phyloP scores from a whole-genome alignment of 805 yeast genomes.

The Kuraishia floccosa region DNA sequence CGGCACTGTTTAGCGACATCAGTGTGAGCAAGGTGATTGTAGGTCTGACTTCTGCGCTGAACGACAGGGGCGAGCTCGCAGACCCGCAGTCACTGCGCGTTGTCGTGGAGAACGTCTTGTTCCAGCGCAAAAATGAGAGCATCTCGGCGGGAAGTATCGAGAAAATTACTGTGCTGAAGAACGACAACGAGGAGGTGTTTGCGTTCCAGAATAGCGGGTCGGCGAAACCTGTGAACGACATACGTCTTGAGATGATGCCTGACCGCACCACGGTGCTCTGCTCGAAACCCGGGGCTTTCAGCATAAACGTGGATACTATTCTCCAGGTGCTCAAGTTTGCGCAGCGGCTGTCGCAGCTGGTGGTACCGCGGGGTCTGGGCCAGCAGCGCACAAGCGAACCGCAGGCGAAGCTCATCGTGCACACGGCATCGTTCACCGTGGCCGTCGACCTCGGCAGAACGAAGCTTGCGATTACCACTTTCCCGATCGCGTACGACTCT shows the following conservation, averaged over 20 bases:
- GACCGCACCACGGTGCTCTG: conserved; percentile 26
- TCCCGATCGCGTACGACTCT: conserved; percentile 34
- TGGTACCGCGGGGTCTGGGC: too few species aligned
- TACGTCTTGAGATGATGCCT: conserved; percentile 37
- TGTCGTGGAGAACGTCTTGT: conserved; percentile 16
- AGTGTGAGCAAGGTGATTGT: conserved; percentile 24
- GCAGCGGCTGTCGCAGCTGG: background rate
- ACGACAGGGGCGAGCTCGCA: conserved; percentile 26
- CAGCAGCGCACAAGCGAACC: background rate
- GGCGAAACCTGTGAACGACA: conserved; percentile 25
- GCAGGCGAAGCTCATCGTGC: conserved; percentile 18
- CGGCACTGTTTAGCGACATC: conserved; percentile 24
- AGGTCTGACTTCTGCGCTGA: conserved; percentile 35
- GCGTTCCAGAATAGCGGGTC: conserved; percentile 13
- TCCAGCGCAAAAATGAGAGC: conserved; percentile 29
- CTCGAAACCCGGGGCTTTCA: conserved; percentile 25
- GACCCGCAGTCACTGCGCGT: conserved; percentile 19
- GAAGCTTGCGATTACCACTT: conserved; percentile 16
- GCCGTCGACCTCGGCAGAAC: conserved; percentile 10
- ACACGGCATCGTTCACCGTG: conserved; percentile 23
- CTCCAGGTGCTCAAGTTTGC: conserved; percentile 4
- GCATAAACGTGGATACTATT: conserved; percentile 7
- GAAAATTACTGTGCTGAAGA: conserved; percentile 15
- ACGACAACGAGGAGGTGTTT: conserved; percentile 9
- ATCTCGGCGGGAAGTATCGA: conserved; percentile 39